Evolutionary conservation across 2,329 filamentous ascomycete genomes (phyloP), one percentile per base, ranked within the genome.

Genomic region (Pyrenochaeta sp.): DNA sequence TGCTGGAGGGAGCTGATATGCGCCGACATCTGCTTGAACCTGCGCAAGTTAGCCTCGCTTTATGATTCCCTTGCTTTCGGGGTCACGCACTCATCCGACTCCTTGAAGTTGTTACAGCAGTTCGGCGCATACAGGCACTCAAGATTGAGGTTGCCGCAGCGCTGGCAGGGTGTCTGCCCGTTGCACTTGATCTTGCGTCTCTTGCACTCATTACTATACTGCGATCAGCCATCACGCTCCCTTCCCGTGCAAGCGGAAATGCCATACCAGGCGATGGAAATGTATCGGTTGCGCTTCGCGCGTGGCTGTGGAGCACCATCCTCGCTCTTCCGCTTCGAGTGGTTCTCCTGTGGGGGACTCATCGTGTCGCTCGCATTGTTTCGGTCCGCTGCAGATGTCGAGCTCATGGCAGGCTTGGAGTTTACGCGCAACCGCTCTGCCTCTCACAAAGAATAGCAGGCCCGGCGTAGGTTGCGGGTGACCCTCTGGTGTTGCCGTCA

Each of bases 71-170:
- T 7, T 25, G 24, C 44, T n/a, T 28, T 39, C 28, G 15, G 6
- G 9, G 22, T 25, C 30, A n/a, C 13, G 9, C n/a, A 48, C 82
- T 58, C 76, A 85, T 96, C 91, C 46, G 92, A 93, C 71, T 97
- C 93, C 77, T 94, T 95, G 84, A 97, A 93, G 77, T 87, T 92
- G 81, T 87, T 93, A 75, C 87, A 89, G 79, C 87, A 89, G 70
- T 89, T 90, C 5, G 87, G 86, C 59, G 86, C 85, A 79, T 90
- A 90, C 57, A 86, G 78, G 71, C 85, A 90, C 71, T 88, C 86
- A 58, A 89, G 80, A 56, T 81, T 83, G 54, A 89, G 79, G 74
- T 88, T 88, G 27, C 86, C 87, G 74, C 87, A 90, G 64, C 87
- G 81, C 68, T 88, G 85, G 68, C 87, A 90, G 12, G 87, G 87